A percentile compares a stretch with the other conserved stretches of the same genome.
phyloP scores from a whole-genome alignment of 306 rosid genomes.

The Pachyrhizus erosus region DNA sequence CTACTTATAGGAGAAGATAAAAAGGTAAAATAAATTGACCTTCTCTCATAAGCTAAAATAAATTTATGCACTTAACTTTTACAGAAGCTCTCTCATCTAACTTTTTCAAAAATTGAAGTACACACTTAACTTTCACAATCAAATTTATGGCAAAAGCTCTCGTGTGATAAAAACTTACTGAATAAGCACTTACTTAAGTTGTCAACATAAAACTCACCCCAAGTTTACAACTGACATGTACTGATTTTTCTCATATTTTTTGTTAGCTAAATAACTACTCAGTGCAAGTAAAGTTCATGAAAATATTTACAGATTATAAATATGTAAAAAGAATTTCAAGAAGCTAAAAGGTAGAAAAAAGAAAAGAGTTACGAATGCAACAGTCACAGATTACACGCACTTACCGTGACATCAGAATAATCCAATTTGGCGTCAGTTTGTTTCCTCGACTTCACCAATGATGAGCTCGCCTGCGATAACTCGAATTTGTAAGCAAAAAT shows the following conservation, averaged over 20 bases:
- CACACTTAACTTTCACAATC: background rate
- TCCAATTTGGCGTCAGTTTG: slow-evolving; percentile 77
- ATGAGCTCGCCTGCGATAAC: slow-evolving; percentile 72
- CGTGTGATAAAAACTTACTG: background rate
- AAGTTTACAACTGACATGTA: background rate
- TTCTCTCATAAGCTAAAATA: background rate
- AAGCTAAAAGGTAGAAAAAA: background rate
- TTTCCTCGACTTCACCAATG: slow-evolving; percentile 78
- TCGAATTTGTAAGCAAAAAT: slow-evolving; percentile 6
- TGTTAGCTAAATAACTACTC: background rate
- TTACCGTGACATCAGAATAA: slow-evolving; percentile 85
- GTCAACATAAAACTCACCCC: background rate
- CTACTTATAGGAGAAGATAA: background rate
- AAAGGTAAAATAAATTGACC: background rate
- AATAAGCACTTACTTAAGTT: background rate
- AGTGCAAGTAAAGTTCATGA: background rate
- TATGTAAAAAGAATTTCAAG: background rate
- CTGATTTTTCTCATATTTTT: background rate
- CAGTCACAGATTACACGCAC: background rate
- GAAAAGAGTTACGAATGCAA: background rate
- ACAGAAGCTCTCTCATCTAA: background rate
- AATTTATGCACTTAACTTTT: background rate
- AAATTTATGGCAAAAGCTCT: background rate
- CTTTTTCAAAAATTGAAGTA: background rate
- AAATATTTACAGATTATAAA: slow-evolving; percentile 2